Evolutionary conservation across 495 filamentous ascomycete genomes (phyloP).

Genomic region (Hyaloscypha bicolor): DNA sequence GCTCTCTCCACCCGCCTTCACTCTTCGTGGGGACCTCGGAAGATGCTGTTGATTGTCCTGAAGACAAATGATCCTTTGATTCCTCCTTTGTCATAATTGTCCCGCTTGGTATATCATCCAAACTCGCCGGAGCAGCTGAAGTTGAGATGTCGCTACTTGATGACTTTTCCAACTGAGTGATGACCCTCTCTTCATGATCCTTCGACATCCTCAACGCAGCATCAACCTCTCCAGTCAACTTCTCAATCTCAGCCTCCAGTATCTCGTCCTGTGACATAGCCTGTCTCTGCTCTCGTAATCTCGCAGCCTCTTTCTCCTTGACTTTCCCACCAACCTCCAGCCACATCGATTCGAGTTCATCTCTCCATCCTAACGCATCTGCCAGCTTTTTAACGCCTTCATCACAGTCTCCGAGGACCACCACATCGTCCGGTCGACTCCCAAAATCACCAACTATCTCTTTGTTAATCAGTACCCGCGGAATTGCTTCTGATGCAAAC

Average conservation of each 20-base stretch:
- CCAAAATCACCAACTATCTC: conserved; percentile 84
- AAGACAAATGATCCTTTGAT: neutral
- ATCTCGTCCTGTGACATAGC: conserved; percentile 52
- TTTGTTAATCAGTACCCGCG: conserved; percentile 84
- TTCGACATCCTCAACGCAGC: conserved; percentile 50
- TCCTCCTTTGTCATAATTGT: neutral
- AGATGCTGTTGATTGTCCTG: neutral
- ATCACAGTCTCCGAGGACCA: conserved; percentile 79
- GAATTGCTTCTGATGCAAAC: conserved; percentile 59
- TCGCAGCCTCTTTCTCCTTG: conserved; percentile 41
- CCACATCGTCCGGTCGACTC: conserved; percentile 72
- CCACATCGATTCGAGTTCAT: conserved; percentile 79
- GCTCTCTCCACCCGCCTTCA: conserved; percentile 6
- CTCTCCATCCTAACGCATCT: conserved; percentile 78
- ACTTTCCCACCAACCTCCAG: conserved; percentile 49
- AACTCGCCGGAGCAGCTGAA: neutral
- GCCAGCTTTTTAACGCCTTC: conserved; percentile 81
- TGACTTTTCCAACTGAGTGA: conserved; percentile 36
- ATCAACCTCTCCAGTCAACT: conserved; percentile 56
- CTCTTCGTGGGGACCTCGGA: neutral
- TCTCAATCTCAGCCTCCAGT: conserved; percentile 55
- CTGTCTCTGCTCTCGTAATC: conserved; percentile 15
- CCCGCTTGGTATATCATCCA: neutral
- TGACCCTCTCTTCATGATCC: conserved; percentile 46
- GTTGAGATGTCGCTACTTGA: conserved; percentile 12